Evolutionary conservation across 495 filamentous ascomycete species (phyloP).

Genomic region (Aspergillus panamensis): DNA sequence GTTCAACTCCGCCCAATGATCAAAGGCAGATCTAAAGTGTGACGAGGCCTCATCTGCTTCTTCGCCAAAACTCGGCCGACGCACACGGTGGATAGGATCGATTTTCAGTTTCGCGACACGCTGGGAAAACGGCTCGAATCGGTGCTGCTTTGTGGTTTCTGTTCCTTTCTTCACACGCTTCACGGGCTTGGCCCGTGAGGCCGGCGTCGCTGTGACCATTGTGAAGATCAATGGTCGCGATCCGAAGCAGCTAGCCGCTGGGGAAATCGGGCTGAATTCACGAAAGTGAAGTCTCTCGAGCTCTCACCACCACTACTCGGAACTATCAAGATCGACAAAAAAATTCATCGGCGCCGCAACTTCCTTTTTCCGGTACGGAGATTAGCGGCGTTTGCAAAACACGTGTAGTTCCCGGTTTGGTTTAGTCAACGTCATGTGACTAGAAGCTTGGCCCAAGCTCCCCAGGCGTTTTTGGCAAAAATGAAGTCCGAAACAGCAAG

Average conservation of each 20-base stretch:
- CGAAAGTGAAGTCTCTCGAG: conserved; percentile 13
- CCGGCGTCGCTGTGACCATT: conserved; percentile 59
- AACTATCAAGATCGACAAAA: conserved; percentile 39
- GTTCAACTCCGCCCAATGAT: conserved; percentile 89
- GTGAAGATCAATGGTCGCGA: conserved; percentile 21
- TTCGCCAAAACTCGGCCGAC: conserved; percentile 71
- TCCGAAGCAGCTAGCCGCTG: conserved; percentile 31
- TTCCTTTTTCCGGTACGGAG: conserved; percentile 38
- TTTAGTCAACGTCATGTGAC: conserved; percentile 32
- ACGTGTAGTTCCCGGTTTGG: conserved; percentile 10
- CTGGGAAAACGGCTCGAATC: conserved; percentile 87
- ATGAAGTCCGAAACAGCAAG: conserved; percentile 1
- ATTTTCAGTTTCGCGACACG: conserved; percentile 93
- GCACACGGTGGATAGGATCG: conserved; percentile 84
- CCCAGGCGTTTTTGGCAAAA: conserved; percentile 14
- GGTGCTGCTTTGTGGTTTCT: conserved; percentile 71
- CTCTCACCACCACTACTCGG: conserved; percentile 14
- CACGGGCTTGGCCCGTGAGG: conserved; percentile 61
- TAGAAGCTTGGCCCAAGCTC: conserved; percentile 26
- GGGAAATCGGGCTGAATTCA: conserved; percentile 18
- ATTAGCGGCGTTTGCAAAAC: conserved; percentile 23
- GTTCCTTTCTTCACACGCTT: conserved; percentile 62
- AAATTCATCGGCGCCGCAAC: conserved; percentile 40
- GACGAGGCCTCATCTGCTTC: conserved; percentile 69
- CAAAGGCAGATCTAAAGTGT: conserved; percentile 75